Evolutionary conservation across 148 eudicot genomes (phyloP).

Genomic region (Rhododendron vialii): DNA sequence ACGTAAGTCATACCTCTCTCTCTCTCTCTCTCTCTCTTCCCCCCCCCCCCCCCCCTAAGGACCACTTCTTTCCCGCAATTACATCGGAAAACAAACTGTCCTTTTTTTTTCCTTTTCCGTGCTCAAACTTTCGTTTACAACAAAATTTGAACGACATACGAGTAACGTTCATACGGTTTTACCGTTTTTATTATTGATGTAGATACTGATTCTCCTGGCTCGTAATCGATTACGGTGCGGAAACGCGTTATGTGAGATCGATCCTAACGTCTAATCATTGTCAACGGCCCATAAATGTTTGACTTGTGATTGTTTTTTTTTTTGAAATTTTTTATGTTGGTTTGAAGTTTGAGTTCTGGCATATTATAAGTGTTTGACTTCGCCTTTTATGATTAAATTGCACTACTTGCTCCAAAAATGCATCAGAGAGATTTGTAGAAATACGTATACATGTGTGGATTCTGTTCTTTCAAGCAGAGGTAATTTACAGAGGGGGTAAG

Average conservation of each 20-base stretch:
- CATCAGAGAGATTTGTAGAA: not conserved
- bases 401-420: not conserved
- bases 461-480: not conserved
- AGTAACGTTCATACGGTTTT: not conserved
- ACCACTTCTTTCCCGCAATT: not conserved
- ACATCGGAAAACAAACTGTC: not conserved
- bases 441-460: not conserved
- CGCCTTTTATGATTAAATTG: not conserved
- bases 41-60: not conserved
- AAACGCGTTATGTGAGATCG: not conserved
- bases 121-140: no score
- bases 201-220: not conserved
- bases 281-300: not conserved
- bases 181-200: not conserved
- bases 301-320: not conserved
- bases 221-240: not conserved
- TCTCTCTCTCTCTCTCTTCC: not conserved
- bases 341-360: not conserved
- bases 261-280: not conserved
- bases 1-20: slow-evolving; percentile 37
- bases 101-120: not conserved
- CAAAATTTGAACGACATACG: no score
- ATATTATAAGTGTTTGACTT: not conserved
- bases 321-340: not conserved
- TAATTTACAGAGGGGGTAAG: not conserved